Evolutionary conservation across 116 monocot species (phyloP), one percentile per base, ranked within the genome.

Genomic region (Iris pallida): DNA sequence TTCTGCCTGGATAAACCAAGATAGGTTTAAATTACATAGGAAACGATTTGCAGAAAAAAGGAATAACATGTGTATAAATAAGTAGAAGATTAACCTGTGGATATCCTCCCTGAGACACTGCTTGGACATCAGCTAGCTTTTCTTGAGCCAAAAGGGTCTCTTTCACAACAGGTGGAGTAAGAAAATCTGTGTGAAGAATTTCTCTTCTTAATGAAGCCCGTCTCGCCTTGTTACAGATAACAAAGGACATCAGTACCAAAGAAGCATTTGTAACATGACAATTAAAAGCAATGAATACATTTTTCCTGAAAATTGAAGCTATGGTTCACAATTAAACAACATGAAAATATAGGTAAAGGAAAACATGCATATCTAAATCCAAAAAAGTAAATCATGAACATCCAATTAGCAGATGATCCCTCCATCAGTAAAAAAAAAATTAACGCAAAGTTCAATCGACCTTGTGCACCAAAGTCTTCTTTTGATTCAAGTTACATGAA

Each of bases 51-150:
- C 30, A 70, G 56, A 54, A 47, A 52, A 46, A 16, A 56, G 45
- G 11, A 58, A 78, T 13, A 9, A 14, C 4, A n/a, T 45, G 43
- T 61, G 3, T 0, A 13, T 53, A 5, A 68, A 68, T 12, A 43
- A 69, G 51, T 48, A 55, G 8, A 76, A 14, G 71, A n/a, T 41
- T 59, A 47, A 85, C 96, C 80, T 89, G 81, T 40, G 92, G 96
- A 66, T 92, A 96, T 75, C 92, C 89, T 71, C 97, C 92, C 60
- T 92, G 92, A 46, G 89, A 66, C 66, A 92, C 78, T 54, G 81
- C 85, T 78, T 83, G 87, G 42, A 89, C 55, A 75, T 87, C 81
- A 52, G 83, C 69, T 40, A 89, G 57, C 71, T 92, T 92, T 57
- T 92, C 97, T 45, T 92, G 70, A 6, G 77, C 68, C 56, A 71